A percentile compares a stretch with the other conserved stretches of the same genome.
Evolutionary conservation across 345 rosid species (phyloP).

Genomic region (Eucalyptus curtisii): DNA sequence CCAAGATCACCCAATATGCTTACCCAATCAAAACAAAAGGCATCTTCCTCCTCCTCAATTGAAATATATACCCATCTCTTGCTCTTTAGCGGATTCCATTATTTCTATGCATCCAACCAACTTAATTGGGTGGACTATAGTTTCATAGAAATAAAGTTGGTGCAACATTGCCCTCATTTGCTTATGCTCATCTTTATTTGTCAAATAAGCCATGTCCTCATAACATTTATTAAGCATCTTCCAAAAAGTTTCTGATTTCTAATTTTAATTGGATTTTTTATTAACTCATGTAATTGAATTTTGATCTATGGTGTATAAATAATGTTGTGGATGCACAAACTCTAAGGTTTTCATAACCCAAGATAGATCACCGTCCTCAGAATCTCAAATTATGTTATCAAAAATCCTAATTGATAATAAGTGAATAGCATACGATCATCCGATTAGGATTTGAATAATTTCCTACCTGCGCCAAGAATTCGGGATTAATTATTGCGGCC

Average conservation of each 20-base stretch:
- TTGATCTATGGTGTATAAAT: not conserved
- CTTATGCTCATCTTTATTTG: not conserved
- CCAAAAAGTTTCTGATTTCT: not conserved
- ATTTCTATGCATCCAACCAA: not conserved
- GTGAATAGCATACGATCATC: not conserved
- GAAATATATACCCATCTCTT: not conserved
- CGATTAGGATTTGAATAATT: not conserved
- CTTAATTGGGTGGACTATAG: not conserved
- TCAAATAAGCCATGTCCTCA: not conserved
- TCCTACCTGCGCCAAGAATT: too few relatives aligned
- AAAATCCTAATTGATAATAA: not conserved
- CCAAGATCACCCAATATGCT: too few relatives aligned
- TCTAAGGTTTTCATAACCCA: not conserved
- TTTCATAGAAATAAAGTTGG: not conserved
- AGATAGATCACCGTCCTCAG: accelerated
- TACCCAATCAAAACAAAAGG: not conserved
- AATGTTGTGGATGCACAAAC: not conserved
- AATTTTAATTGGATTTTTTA: too few relatives aligned
- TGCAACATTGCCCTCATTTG: not conserved
- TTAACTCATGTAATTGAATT: too few relatives aligned
- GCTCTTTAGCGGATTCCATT: not conserved
- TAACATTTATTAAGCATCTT: not conserved
- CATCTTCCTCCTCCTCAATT: not conserved
- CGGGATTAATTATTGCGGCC: not conserved
- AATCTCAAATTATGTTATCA: not conserved